Evolutionary conservation across 106 monocot genomes (phyloP).

Genomic region (Apostasia shenzhenica): DNA sequence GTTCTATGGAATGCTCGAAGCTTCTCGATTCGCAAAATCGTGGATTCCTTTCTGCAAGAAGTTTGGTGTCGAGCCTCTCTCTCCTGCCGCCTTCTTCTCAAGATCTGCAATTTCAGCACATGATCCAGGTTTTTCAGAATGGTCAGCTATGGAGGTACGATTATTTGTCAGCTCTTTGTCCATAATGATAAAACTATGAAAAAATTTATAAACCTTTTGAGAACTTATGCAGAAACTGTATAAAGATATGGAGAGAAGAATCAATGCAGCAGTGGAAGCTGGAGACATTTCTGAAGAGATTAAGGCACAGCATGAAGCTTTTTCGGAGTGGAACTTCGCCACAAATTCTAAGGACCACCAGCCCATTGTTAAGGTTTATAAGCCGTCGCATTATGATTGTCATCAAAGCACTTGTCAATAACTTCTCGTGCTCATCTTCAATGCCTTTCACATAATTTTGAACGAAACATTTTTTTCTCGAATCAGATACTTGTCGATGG

Average conservation of each 20-base stretch:
- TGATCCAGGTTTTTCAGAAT: conserved; percentile 9
- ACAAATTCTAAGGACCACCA: conserved; percentile 35
- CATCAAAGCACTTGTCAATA: neutral
- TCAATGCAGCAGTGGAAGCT: conserved; percentile 9
- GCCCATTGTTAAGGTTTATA: conserved; percentile 36
- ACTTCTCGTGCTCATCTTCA: neutral
- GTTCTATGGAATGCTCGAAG: conserved; percentile 74
- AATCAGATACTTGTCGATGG: conserved; percentile 64
- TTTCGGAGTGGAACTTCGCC: conserved; percentile 25
- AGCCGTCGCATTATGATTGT: too few relatives aligned
- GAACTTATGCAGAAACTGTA: conserved; percentile 27
- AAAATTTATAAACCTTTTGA: neutral
- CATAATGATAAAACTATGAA: too few relatives aligned
- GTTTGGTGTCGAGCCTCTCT: conserved; percentile 52
- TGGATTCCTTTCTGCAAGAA: conserved; percentile 82
- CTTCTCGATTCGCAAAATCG: conserved; percentile 49
- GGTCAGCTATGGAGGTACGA: conserved; percentile 39
- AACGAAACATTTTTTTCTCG: neutral
- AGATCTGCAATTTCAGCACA: neutral
- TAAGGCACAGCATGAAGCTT: conserved; percentile 30
- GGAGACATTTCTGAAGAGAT: conserved; percentile 26
- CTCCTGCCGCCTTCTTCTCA: conserved; percentile 56
- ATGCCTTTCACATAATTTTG: neutral
- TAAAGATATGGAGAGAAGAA: conserved; percentile 44
- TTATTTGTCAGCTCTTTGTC: neutral